Evolutionary conservation across 305 asterid species (phyloP).

Genomic region (Fraxinus baroniana): DNA sequence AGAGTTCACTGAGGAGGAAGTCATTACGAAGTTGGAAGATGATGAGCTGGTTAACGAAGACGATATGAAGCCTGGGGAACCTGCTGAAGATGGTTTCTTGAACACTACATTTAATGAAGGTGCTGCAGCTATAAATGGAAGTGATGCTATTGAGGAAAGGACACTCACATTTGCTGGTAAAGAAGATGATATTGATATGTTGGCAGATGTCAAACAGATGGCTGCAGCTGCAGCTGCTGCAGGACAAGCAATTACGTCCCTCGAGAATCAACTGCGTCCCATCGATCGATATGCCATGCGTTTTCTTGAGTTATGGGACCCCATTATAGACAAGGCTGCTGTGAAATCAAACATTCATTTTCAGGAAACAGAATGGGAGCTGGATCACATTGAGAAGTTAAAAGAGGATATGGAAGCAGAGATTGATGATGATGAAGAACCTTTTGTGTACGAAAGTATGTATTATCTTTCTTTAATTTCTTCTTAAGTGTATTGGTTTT

Average conservation of each 20-base stretch:
- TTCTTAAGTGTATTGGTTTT: slow-evolving; percentile 7
- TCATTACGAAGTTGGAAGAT: slow-evolving; percentile 78
- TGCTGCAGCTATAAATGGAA: slow-evolving; percentile 28
- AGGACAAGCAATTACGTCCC: slow-evolving; percentile 80
- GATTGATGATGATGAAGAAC: slow-evolving; percentile 97
- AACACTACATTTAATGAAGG: slow-evolving; percentile 43
- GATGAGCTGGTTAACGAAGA: slow-evolving; percentile 90
- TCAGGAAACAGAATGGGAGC: slow-evolving; percentile 95
- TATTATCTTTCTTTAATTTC: slow-evolving; percentile 19
- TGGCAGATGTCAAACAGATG: slow-evolving; percentile 95
- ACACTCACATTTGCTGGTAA: slow-evolving; percentile 49
- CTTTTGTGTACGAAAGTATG: slow-evolving; percentile 92
- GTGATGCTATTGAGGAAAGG: slow-evolving; percentile 53
- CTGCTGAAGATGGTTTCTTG: slow-evolving; percentile 47
- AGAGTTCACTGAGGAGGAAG: slow-evolving; percentile 90
- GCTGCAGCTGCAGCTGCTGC: slow-evolving; percentile 94
- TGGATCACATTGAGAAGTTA: slow-evolving; percentile 91
- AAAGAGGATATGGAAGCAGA: slow-evolving; percentile 99
- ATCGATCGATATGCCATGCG: slow-evolving; percentile 91
- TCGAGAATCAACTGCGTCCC: slow-evolving; percentile 90
- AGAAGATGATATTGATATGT: slow-evolving; percentile 89
- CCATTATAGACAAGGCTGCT: slow-evolving; percentile 76
- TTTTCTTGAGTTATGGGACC: slow-evolving; percentile 93
- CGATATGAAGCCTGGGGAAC: slow-evolving; percentile 65
- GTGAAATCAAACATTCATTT: slow-evolving; percentile 53